Percentiles rank a stretch among this genome's conserved stretches.
These are phyloP conservation scores for Aspergillus viridinutans DNA, from an alignment of 2,329 filamentous ascomycete species.

Conservation along the genomic window DNA sequence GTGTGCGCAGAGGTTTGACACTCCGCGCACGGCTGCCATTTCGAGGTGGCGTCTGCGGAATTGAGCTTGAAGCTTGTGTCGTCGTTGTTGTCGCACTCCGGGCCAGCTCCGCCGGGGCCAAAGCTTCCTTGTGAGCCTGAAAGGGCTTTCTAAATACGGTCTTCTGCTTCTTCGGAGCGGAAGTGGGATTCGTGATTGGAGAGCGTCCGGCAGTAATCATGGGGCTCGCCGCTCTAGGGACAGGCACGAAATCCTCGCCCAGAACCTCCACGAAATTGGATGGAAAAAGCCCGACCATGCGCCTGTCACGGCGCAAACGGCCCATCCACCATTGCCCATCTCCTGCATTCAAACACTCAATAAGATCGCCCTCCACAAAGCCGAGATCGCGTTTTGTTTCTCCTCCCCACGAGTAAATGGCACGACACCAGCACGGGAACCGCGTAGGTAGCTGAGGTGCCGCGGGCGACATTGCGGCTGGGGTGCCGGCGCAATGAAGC, in stretches of 20 bases:
- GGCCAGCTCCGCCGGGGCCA: conserved; percentile 36
- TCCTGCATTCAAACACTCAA: conserved; percentile 95
- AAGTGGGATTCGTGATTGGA: conserved; percentile 40
- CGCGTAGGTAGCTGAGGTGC: conserved; percentile 61
- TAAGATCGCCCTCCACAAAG: conserved; percentile 95
- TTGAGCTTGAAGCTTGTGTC: conserved; percentile 35
- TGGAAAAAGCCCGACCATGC: conserved; percentile 88
- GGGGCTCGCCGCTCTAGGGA: conserved; percentile 46
- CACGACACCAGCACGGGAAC: conserved; percentile 89
- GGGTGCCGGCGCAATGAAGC: background rate
- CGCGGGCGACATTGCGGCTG: conserved; percentile 41
- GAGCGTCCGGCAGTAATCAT: conserved; percentile 52
- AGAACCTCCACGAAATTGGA: conserved; percentile 96
- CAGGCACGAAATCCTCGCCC: conserved; percentile 75
- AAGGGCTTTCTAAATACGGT: conserved; percentile 61
- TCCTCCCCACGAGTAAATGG: conserved; percentile 89
- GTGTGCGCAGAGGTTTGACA: conserved; percentile 32
- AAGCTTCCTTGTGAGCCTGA: conserved; percentile 55
- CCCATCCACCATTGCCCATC: conserved; percentile 99
- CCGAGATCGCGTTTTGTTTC: conserved; percentile 93
- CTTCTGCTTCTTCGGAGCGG: conserved; percentile 55
- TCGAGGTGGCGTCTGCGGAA: conserved; percentile 34
- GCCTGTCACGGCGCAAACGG: conserved; percentile 78
- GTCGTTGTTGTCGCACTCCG: conserved; percentile 22
- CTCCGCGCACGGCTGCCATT: conserved; percentile 30